A percentile compares a stretch with the other conserved stretches of the same genome.
Evolutionary conservation across 1,139 yeast genomes (phyloP).

Genomic region (Pichia sp.): DNA sequence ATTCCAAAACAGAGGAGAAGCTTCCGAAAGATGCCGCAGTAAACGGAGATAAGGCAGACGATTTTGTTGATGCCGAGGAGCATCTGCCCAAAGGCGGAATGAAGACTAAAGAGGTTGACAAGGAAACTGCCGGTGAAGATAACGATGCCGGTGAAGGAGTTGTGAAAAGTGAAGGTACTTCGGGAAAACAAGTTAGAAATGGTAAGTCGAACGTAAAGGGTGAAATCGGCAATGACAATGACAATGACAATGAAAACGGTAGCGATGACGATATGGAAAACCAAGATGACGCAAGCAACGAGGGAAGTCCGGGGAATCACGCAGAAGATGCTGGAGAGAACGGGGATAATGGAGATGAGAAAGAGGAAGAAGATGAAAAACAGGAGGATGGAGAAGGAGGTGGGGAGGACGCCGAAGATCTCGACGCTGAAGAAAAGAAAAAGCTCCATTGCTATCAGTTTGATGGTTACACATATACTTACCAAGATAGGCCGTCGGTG

Average conservation of each 20-base stretch:
- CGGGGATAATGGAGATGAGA: background rate
- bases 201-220: too few species aligned
- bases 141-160: too few species aligned
- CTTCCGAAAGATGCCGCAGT: background rate
- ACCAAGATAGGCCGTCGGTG: constrained; percentile 90
- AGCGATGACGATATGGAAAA: too few species aligned
- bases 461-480: constrained; percentile 80
- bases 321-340: background rate
- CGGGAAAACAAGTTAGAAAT: too few species aligned
- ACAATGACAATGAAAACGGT: too few species aligned
- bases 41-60: constrained; percentile 3
- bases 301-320: too few species aligned
- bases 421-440: constrained; percentile 47
- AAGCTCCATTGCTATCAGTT: constrained; percentile 53
- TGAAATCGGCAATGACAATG: too few species aligned
- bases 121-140: too few species aligned
- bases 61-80: background rate
- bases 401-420: constrained; percentile 19
- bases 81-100: background rate
- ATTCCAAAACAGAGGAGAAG: background rate
- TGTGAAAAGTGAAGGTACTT: too few species aligned
- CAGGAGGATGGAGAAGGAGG: background rate
- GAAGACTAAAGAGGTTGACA: too few species aligned
- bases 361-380: background rate
- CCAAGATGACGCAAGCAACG: too few species aligned